Base-by-base conservation (phyloP, 2,329 filamentous ascomycete species). In the Cercospora janseana region DNA sequence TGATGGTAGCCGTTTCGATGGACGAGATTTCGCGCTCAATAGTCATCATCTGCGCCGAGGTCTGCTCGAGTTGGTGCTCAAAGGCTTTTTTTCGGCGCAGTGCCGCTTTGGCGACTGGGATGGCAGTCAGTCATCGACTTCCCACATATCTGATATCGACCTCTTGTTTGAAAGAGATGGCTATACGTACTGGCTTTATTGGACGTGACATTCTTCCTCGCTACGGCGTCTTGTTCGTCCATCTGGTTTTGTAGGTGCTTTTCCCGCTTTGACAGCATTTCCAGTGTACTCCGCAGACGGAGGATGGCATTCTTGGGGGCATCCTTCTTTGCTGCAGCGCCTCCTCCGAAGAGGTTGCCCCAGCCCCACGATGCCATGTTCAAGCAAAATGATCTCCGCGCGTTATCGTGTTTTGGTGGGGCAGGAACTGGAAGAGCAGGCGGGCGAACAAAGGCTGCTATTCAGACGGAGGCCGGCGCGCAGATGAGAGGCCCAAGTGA, bases 1-100 rank as follows among this genome's bases (percentile, higher is more conserved):
- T 98, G 77, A 98, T 96, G 70, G 97, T 98, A 55, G 93, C 93
- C 40, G 91, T 89, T 73, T 98, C 93, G 75, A 98, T 97, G 53
- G 88, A 86, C 70, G 93, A 93, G 67, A 97, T 94, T 70, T 98
- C 90, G 67, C 91, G 87, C 71, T 98, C 93, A 35, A 98, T 79
- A 16, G 93, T 95, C 63, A 84, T 82, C 66, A 97, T 94, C 73
- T 97, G 92, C 24, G 86, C 82, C 52, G 82, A 80, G 1, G 92
- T 97, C 73, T 96, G 91, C 60, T 95, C 89, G 52, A 96, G 81
- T 49, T 88, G 88, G 70, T 91, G 86, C 72, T 97, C 90, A 65
- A 93, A 88, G 61, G 83, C 79, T 81, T 98, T 97, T 82, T 97
- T 97, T 71, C 92, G 85, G 75, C 88, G 83, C 58, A 98, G 75